phyloP scores from a whole-genome alignment of 2,329 filamentous ascomycete genomes.

The Scortechinia acanthostroma region DNA sequence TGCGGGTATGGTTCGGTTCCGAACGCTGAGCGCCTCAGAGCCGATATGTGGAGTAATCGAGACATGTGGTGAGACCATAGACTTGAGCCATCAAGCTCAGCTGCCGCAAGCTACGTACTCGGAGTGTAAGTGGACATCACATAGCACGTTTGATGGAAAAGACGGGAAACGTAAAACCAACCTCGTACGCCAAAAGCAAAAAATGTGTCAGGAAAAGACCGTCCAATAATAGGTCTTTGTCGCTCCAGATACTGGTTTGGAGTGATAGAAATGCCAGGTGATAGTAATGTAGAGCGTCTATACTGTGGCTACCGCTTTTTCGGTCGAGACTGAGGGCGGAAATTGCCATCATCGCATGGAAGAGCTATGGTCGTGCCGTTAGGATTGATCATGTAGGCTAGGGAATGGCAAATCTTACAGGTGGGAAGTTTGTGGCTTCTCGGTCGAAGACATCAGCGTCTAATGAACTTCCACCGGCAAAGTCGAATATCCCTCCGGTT shows the following conservation, averaged over 20 bases:
- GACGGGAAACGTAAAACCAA: slow-evolving; percentile 19
- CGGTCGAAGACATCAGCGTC: slow-evolving; percentile 30
- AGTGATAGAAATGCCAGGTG: slow-evolving; percentile 40
- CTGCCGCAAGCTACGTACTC: slow-evolving; percentile 28
- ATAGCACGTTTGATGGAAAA: slow-evolving; percentile 8
- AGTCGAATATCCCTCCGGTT: slow-evolving; percentile 14
- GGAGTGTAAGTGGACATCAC: neutral
- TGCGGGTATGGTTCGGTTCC: slow-evolving; percentile 35
- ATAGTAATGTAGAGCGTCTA: slow-evolving; percentile 44
- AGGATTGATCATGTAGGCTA: no score
- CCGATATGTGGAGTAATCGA: slow-evolving; percentile 37
- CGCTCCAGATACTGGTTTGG: slow-evolving; percentile 29
- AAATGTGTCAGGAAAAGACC: slow-evolving; percentile 49
- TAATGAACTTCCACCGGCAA: slow-evolving; percentile 7
- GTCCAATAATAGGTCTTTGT: slow-evolving; percentile 42
- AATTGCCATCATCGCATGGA: slow-evolving; percentile 50
- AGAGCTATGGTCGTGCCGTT: no score
- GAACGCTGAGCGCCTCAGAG: slow-evolving; percentile 33
- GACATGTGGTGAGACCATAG: slow-evolving; percentile 46
- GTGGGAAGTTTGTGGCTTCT: slow-evolving; percentile 37
- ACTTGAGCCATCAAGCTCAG: slow-evolving; percentile 32
- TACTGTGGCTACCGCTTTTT: slow-evolving; percentile 30
- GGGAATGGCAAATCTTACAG: slow-evolving; percentile 34
- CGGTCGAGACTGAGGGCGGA: slow-evolving; percentile 40
- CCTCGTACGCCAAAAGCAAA: slow-evolving; percentile 46